Conservation (phyloP, 2,329 filamentous ascomycete genomes). For the Aureobasidium musti region DNA sequence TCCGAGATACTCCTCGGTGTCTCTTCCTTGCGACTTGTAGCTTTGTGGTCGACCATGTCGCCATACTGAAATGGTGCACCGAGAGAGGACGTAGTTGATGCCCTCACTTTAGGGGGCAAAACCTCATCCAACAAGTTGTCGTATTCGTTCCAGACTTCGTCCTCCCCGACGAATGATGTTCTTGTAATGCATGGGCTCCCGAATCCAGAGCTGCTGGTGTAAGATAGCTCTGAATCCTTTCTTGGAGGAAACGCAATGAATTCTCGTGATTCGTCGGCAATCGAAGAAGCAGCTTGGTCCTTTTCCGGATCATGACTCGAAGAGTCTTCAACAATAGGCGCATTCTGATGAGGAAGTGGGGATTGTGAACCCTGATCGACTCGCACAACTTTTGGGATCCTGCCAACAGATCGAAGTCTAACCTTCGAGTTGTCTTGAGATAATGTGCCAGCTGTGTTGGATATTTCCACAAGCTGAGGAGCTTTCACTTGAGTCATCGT, state of each 20-base stretch:
- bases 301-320: not conserved
- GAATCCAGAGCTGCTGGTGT: slow-evolving; percentile 66
- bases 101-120: slow-evolving; percentile 54
- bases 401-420: slow-evolving; percentile 74
- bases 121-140: slow-evolving; percentile 81
- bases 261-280: slow-evolving; percentile 41
- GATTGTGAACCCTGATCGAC: not conserved
- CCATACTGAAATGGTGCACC: slow-evolving; percentile 56
- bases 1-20: slow-evolving; percentile 19
- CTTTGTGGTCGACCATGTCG: slow-evolving; percentile 38
- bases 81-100: slow-evolving; percentile 59
- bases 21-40: slow-evolving; percentile 18
- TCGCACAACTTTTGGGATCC: slow-evolving; percentile 78
- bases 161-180: slow-evolving; percentile 64
- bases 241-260: slow-evolving; percentile 74
- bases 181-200: slow-evolving; percentile 62
- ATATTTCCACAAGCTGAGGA: slow-evolving; percentile 34
- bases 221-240: slow-evolving; percentile 69
- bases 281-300: not conserved
- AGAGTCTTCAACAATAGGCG: not conserved
- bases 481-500: slow-evolving; percentile 32
- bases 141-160: slow-evolving; percentile 94
- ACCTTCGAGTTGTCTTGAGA: slow-evolving; percentile 30
- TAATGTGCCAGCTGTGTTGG: slow-evolving; percentile 22
- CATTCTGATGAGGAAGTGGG: too few relatives aligned